These are phyloP conservation scores for Uncinocarpus reesii DNA, from an alignment of 2,329 filamentous ascomycete species.

Conservation along the genomic window DNA sequence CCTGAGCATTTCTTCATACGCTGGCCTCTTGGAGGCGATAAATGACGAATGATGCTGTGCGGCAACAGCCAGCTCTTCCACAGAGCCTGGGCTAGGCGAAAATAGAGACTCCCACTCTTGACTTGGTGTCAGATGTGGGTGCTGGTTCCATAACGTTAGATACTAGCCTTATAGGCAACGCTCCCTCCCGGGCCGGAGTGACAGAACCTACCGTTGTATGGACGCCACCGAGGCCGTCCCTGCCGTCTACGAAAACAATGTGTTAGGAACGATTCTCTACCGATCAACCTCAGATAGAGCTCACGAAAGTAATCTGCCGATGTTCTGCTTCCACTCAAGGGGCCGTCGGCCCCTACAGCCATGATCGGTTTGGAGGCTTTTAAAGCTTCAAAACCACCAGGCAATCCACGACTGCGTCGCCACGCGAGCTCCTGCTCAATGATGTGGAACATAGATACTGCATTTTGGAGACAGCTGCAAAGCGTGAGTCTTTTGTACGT, in stretches of 20 bases:
- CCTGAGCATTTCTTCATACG: conserved; percentile 82
- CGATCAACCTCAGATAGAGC: conserved; percentile 24
- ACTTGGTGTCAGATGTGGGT: conserved; percentile 63
- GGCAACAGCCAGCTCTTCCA: conserved; percentile 40
- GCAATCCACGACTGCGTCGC: conserved; percentile 58
- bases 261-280: neutral
- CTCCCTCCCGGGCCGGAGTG: too few relatives aligned
- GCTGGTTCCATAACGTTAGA: conserved; percentile 31
- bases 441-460: conserved; percentile 81
- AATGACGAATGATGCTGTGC: conserved; percentile 48
- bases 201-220: conserved; percentile 46
- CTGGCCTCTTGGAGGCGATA: conserved; percentile 59
- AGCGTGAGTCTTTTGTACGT: neutral
- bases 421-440: conserved; percentile 81
- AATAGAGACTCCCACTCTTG: conserved; percentile 66
- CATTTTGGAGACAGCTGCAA: conserved; percentile 70
- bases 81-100: conserved; percentile 35
- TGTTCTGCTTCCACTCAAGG: conserved; percentile 71
- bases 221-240: conserved; percentile 66
- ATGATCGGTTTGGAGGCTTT: conserved; percentile 67
- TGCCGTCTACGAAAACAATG: conserved; percentile 49
- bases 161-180: neutral
- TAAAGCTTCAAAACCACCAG: conserved; percentile 63
- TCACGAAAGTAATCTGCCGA: conserved; percentile 80
- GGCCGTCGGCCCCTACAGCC: conserved; percentile 75